Evolutionary conservation across 2,329 filamentous ascomycete genomes (phyloP).

Genomic region (Neonectria faginata): DNA sequence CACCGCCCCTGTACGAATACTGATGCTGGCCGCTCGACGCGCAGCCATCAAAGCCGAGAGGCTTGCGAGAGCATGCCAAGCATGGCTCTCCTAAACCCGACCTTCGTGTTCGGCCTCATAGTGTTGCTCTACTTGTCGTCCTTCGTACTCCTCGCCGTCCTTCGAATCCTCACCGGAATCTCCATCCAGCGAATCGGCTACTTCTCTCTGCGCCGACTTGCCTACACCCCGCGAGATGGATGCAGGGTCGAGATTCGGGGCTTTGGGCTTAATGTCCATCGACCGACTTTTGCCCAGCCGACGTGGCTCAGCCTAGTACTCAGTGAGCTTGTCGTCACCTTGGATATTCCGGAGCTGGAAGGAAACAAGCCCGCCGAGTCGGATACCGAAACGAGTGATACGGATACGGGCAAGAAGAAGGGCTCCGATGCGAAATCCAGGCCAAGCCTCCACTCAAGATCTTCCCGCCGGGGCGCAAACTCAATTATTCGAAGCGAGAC

Average conservation of each 20-base stretch:
- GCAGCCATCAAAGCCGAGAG: slow-evolving; percentile 43
- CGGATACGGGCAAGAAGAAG: slow-evolving; percentile 44
- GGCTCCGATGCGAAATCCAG: slow-evolving; percentile 41
- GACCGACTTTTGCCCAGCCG: slow-evolving; percentile 95
- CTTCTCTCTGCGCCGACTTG: slow-evolving; percentile 88
- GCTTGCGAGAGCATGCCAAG: slow-evolving; percentile 40
- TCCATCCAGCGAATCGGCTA: slow-evolving; percentile 97
- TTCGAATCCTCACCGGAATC: slow-evolving; percentile 91
- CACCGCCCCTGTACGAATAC: slow-evolving; percentile 37
- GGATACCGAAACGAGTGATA: slow-evolving; percentile 45
- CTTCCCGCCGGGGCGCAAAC: slow-evolving; percentile 30
- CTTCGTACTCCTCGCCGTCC: slow-evolving; percentile 91
- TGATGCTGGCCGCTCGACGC: slow-evolving; percentile 32
- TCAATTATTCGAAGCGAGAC: slow-evolving; percentile 70
- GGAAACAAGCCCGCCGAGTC: slow-evolving; percentile 54
- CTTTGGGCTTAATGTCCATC: slow-evolving; percentile 87
- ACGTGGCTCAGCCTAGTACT: slow-evolving; percentile 95
- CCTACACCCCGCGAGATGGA: slow-evolving; percentile 90
- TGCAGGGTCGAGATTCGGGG: slow-evolving; percentile 90
- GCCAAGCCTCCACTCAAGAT: slow-evolving; percentile 36
- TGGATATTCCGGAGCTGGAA: slow-evolving; percentile 79
- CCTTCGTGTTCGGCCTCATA: slow-evolving; percentile 87
- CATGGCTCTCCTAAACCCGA: slow-evolving; percentile 77
- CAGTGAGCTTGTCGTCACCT: slow-evolving; percentile 84
- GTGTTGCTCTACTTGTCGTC: slow-evolving; percentile 90